phyloP scores from a whole-genome alignment of 306 rosid species.

The Casuarina equisetifolia region DNA sequence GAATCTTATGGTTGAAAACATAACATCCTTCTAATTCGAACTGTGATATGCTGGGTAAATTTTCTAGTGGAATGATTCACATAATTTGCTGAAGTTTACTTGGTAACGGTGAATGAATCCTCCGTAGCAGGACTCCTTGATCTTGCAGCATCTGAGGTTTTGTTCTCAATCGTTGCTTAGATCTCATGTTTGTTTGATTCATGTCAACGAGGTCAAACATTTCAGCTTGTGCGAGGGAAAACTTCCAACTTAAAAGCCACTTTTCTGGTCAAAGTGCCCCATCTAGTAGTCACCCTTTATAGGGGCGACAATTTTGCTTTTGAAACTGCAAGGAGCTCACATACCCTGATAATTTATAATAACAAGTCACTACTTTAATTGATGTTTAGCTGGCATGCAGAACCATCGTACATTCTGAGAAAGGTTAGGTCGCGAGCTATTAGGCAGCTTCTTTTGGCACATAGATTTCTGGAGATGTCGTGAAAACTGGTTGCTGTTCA shows the following conservation, averaged over 20 bases:
- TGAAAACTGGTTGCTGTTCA: background rate
- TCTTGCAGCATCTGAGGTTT: background rate
- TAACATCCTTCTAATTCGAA: background rate
- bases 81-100: background rate
- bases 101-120: background rate
- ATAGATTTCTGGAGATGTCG: background rate
- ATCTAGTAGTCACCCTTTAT: background rate
- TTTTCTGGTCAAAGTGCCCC: conserved; percentile 8
- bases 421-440: background rate
- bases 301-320: background rate
- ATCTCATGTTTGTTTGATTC: background rate
- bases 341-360: background rate
- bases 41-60: background rate
- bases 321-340: background rate
- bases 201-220: background rate
- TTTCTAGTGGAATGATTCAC: background rate
- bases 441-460: conserved; percentile 9
- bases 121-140: background rate
- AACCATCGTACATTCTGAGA: background rate
- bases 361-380: background rate
- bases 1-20: background rate
- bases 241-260: background rate
- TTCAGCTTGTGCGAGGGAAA: background rate
- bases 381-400: background rate
- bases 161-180: background rate